Evolutionary conservation across 2,329 filamentous ascomycete genomes (phyloP).

Genomic region (Hymenoscyphus fructigenus): DNA sequence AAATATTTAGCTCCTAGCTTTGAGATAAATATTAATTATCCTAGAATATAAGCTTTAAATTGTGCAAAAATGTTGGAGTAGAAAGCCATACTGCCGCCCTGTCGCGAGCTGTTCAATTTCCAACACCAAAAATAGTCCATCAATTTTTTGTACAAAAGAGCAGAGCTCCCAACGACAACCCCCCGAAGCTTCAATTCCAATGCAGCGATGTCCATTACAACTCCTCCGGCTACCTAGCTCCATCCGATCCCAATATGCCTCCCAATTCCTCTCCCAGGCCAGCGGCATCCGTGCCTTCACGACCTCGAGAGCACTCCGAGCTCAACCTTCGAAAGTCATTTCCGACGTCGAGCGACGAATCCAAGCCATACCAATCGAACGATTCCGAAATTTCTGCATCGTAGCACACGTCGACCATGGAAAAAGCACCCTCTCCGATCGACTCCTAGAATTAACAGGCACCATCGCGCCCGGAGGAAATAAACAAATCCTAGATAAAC

Average conservation of each 20-base stretch:
- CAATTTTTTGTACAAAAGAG: conserved; percentile 12
- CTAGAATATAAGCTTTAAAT: no score
- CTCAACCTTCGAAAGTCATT: conserved; percentile 34
- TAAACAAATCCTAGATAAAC: conserved; percentile 94
- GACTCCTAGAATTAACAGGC: conserved; percentile 88
- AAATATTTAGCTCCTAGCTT: no score
- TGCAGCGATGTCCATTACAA: conserved; percentile 39
- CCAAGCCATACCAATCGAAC: conserved; percentile 71
- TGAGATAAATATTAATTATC: no score
- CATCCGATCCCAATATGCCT: conserved; percentile 32
- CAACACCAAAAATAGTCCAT: conserved; percentile 9
- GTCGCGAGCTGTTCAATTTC: background rate
- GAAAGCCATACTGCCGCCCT: background rate
- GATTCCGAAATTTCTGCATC: conserved; percentile 95
- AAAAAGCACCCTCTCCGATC: conserved; percentile 92
- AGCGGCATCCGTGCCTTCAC: conserved; percentile 25
- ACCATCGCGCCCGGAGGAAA: conserved; percentile 85
- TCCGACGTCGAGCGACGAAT: conserved; percentile 59
- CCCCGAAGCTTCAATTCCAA: conserved; percentile 20
- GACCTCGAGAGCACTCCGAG: conserved; percentile 31
- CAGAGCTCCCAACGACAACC: background rate
- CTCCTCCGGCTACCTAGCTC: conserved; percentile 38
- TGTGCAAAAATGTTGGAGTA: no score
- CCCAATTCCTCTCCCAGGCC: conserved; percentile 25
- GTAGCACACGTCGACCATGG: conserved; percentile 99